Evolutionary conservation across 2,329 filamentous ascomycete species (phyloP).

Genomic region (Domatiomyces catenatus): DNA sequence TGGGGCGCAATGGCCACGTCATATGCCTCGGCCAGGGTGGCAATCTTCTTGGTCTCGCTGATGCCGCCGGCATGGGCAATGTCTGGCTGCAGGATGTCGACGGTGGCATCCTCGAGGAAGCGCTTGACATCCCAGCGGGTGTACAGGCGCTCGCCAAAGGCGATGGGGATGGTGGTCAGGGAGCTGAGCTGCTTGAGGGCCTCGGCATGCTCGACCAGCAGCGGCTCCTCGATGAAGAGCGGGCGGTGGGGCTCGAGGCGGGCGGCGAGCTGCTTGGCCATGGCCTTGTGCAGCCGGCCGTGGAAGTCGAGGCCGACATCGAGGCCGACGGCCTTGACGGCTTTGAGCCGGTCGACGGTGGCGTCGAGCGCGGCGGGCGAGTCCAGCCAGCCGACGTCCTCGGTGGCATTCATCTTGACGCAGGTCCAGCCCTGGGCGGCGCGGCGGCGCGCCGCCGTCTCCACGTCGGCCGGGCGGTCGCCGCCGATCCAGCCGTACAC

Average conservation of each 20-base stretch:
- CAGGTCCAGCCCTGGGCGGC: slow-evolving; percentile 25
- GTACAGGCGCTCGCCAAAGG: slow-evolving; percentile 54
- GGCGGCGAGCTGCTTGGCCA: slow-evolving; percentile 57
- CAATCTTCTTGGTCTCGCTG: slow-evolving; percentile 51
- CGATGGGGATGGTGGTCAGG: slow-evolving; percentile 47
- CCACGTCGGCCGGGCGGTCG: slow-evolving; percentile 50
- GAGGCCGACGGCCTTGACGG: slow-evolving; percentile 53
- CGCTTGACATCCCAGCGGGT: slow-evolving; percentile 55
- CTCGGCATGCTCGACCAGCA: slow-evolving; percentile 50
- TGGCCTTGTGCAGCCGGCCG: slow-evolving; percentile 56
- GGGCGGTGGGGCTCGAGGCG: slow-evolving; percentile 49
- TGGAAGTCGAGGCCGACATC: slow-evolving; percentile 67
- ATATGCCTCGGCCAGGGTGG: slow-evolving; percentile 53
- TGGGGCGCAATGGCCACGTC: slow-evolving; percentile 57
- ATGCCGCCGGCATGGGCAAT: slow-evolving; percentile 56
- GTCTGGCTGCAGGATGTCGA: slow-evolving; percentile 58
- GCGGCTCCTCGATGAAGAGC: slow-evolving; percentile 57
- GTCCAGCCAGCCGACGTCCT: slow-evolving; percentile 59
- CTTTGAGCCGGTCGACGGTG: slow-evolving; percentile 51
- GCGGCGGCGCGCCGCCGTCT: slow-evolving; percentile 39
- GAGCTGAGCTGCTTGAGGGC: slow-evolving; percentile 44
- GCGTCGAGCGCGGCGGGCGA: slow-evolving; percentile 48
- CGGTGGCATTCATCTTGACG: slow-evolving; percentile 62
- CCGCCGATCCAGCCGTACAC: slow-evolving; percentile 66
- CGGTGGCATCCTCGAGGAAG: slow-evolving; percentile 48